Evolutionary conservation across 441 rosid genomes (phyloP).

Genomic region (Capsella rubella): DNA sequence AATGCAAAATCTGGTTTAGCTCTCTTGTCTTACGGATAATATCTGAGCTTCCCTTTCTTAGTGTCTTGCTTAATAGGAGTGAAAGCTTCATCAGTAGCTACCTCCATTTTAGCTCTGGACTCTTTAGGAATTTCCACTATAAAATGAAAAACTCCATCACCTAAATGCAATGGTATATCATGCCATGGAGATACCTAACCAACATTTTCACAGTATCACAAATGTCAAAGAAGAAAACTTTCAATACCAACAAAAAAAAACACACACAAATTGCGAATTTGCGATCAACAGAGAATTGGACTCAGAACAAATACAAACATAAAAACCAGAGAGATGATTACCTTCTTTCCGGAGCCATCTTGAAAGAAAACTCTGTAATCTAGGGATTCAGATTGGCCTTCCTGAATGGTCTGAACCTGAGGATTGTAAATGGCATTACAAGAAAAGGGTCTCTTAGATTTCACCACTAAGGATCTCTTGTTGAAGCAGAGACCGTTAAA

Average conservation of each 20-base stretch:
- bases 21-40: constrained; percentile 67
- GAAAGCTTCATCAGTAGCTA: constrained; percentile 81
- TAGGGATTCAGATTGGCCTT: constrained; percentile 82
- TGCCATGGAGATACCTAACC: constrained; percentile 90
- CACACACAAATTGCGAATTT: neutral
- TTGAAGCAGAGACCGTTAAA: constrained; percentile 39
- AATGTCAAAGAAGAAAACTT: neutral
- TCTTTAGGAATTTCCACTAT: constrained; percentile 86
- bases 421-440: constrained; percentile 74
- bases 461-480: constrained; percentile 31
- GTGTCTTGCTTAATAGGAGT: constrained; percentile 97
- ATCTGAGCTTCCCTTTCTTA: constrained; percentile 86
- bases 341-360: constrained; percentile 75
- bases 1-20: neutral
- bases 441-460: constrained; percentile 54
- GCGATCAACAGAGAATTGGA: neutral
- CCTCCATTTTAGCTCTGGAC: constrained; percentile 92
- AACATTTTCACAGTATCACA: neutral
- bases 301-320: neutral
- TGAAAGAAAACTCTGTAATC: constrained; percentile 81
- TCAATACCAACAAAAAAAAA: neutral
- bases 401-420: constrained; percentile 59
- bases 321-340: constrained; percentile 3
- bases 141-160: constrained; percentile 74
- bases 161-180: constrained; percentile 76